These are phyloP conservation scores for Hypoxylon intermedium DNA, from an alignment of 495 filamentous ascomycete genomes.

Conservation along the genomic window DNA sequence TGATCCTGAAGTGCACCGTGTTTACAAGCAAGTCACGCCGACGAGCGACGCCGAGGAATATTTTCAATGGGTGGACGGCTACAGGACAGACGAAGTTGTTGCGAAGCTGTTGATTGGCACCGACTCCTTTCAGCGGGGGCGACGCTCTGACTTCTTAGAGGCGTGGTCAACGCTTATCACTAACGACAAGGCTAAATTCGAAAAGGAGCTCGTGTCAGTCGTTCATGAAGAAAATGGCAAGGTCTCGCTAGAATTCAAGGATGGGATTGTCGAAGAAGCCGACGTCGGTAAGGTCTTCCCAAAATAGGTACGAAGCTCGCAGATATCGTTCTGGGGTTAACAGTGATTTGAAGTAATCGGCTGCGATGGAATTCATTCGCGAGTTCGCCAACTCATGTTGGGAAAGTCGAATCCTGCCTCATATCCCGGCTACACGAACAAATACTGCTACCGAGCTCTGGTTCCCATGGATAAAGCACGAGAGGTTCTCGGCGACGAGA, in stretches of 20 bases:
- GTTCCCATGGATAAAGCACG: constrained; percentile 48
- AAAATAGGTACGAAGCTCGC: not conserved
- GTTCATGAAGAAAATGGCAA: constrained; percentile 9
- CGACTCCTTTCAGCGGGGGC: constrained; percentile 52
- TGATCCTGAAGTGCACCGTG: constrained; percentile 45
- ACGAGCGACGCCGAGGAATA: constrained; percentile 48
- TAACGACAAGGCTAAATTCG: constrained; percentile 37
- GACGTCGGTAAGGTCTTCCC: constrained; percentile 39
- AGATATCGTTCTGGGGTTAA: constrained; percentile 12
- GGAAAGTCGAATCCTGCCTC: constrained; percentile 40
- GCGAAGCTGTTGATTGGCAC: constrained; percentile 48
- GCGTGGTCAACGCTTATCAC: constrained; percentile 48
- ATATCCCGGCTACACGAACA: constrained; percentile 45
- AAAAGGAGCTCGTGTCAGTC: constrained; percentile 41
- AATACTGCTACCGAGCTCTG: constrained; percentile 54
- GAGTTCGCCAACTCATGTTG: constrained; percentile 47
- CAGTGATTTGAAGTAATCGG: constrained; percentile 44
- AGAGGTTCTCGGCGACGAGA: constrained; percentile 37
- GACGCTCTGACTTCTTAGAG: constrained; percentile 51
- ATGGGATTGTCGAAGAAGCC: constrained; percentile 43
- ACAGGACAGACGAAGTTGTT: constrained; percentile 39
- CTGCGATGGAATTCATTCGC: constrained; percentile 55
- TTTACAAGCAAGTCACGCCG: constrained; percentile 49
- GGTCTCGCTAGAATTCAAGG: constrained; percentile 44
- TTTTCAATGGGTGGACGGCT: constrained; percentile 54